Evolutionary conservation across 768 basidiomycete genomes (phyloP).

Genomic region (Lanmaoa pseudosensibilis): DNA sequence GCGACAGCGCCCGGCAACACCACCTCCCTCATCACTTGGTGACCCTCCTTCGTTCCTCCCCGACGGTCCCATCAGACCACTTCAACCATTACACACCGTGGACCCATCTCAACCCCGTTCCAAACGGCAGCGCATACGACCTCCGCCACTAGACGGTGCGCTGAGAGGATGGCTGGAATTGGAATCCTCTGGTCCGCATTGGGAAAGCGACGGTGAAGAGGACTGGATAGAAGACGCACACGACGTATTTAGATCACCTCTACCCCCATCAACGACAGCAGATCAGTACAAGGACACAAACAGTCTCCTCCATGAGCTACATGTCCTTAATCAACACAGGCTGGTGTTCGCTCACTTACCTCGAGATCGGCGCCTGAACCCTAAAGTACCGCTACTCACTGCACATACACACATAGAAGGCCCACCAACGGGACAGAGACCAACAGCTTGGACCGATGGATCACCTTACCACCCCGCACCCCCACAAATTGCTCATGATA

Average conservation of each 20-base stretch:
- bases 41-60: slow-evolving; percentile 24
- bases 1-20: slow-evolving; percentile 49
- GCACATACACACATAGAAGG: neutral
- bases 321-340: slow-evolving; percentile 66
- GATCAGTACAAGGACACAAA: slow-evolving; percentile 61
- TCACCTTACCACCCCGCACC: slow-evolving; percentile 3
- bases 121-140: slow-evolving; percentile 56
- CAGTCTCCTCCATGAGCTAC: slow-evolving; percentile 66
- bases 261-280: slow-evolving; percentile 10
- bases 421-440: neutral
- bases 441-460: slow-evolving; percentile 1
- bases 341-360: slow-evolving; percentile 38
- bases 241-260: slow-evolving; percentile 31
- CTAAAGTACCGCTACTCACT: neutral
- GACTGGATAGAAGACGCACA: slow-evolving; percentile 36
- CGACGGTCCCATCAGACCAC: slow-evolving; percentile 10
- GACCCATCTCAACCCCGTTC: slow-evolving; percentile 29
- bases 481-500: slow-evolving; percentile 1
- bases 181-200: slow-evolving; percentile 6
- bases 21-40: slow-evolving; percentile 37
- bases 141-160: slow-evolving; percentile 54
- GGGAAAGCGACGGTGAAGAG: slow-evolving; percentile 32
- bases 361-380: slow-evolving; percentile 11
- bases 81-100: slow-evolving; percentile 8
- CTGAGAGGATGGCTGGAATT: slow-evolving; percentile 45